Conservation (phyloP, 208 protist species). For the Naegleria fowleri region DNA sequence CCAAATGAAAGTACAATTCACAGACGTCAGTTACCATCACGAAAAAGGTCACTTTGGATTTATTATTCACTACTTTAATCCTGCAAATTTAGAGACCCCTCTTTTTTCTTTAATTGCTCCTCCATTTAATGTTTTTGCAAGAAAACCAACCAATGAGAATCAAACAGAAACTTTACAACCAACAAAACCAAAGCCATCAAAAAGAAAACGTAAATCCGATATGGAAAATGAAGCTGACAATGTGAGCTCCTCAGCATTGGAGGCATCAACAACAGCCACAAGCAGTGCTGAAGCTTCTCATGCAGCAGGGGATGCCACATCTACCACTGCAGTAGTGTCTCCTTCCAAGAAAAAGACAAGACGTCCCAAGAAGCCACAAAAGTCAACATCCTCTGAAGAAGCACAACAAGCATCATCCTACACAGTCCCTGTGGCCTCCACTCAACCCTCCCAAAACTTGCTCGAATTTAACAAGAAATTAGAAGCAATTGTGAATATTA, state of each 20-base stretch:
- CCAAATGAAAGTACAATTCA: conserved; percentile 17
- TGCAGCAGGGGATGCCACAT: not conserved
- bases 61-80: not conserved
- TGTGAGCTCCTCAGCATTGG: not conserved
- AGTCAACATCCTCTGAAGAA: not conserved
- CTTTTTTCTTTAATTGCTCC: not conserved
- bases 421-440: not conserved
- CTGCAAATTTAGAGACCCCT: not conserved
- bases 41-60: conserved; percentile 24
- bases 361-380: not conserved
- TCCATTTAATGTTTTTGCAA: conserved; percentile 1
- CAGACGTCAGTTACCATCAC: conserved; percentile 5
- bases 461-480: not conserved
- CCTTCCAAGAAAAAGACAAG: not conserved
- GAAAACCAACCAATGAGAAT: conserved; percentile 11
- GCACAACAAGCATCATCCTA: not conserved
- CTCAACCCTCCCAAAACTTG: not conserved
- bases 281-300: not conserved
- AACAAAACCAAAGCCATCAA: not conserved
- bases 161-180: conserved; percentile 19
- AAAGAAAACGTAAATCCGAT: not conserved
- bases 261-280: not conserved
- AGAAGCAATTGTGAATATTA: not conserved
- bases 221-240: not conserved
- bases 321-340: not conserved